Evolutionary conservation across 2,329 filamentous ascomycete genomes (phyloP), one percentile per base, ranked within the genome.

Genomic region (Cryoendolithus antarcticus): DNA sequence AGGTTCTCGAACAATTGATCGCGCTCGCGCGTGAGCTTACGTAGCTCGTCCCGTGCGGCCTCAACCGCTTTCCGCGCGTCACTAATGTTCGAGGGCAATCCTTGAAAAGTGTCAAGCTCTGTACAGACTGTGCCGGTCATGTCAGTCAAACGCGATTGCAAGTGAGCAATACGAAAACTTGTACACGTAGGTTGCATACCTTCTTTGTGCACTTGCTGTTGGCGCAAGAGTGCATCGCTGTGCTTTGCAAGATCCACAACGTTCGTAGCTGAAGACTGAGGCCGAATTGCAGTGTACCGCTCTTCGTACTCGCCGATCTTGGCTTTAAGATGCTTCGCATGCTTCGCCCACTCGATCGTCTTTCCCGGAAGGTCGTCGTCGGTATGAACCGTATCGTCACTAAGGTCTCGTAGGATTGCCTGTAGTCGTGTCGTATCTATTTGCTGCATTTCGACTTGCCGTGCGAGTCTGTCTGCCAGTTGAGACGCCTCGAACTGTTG

Each of bases 1-100:
- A 91, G 57, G 2, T 70, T 72, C 55, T 89, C 85, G 56, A 93
- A 93, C 39, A 85, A 67, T 24, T 64, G 69, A 56, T 94, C 85
- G 39, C 86, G 72, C 48, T 70, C 69, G 46, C 68, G 67, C 19
- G 71, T 77, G 37, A 85, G 61, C 7, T 63, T 62, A 30, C 71
- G 67, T 34, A 93, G 63, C 51, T 86, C 75, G 2, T 65, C 62
- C 43, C 82, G 73, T 32, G 86, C 61, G 24, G 69, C 65, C 47
- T 82, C 80, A 21, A 94, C 68, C 55, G 84, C 77, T n/a, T 67
- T 62, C 48, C 79, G 72, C 29, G 86, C 86, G 34, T 74, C 69
- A 35, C 78, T 71, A 6, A 73, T 62, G 52, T 93, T 78, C 4
- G 77, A 77, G 1, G 86, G 82, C 43, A 94, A 59, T 5, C 80